Evolutionary conservation across 2,329 filamentous ascomycete genomes (phyloP), one percentile per base, ranked within the genome.

Genomic region (Polychaeton citri): DNA sequence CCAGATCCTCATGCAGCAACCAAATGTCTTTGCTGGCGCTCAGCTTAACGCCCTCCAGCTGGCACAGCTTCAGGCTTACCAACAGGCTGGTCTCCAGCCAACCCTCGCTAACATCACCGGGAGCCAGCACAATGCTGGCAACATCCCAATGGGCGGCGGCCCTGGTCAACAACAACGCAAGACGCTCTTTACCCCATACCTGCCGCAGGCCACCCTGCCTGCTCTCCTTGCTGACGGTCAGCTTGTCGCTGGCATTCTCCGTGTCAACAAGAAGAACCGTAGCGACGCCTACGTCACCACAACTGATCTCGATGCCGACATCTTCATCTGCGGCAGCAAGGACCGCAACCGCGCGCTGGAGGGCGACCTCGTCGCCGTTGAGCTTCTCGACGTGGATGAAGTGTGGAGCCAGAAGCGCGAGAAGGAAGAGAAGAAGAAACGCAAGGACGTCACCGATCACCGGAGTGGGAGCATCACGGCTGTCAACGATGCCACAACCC

Each of bases 401-500:
- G 90, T 98, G 2, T 98, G 90, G 90, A 76, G 81, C 17, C 90
- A 98, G 68, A 98, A 98, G 71, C 84, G 86, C 38, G 90, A 98
- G 61, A 98, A 98, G 61, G 90, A 98, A 64, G 90, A 98, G 61
- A 98, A 98, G 74, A 98, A 98, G 76, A 98, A 96, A 69, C 83
- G 90, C 60, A 98, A 98, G 70, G 90, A 98, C 54, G 93, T 95
- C 40, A 92, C 86, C 21, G 90, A 96, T 57, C 87, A 84, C 40
- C 79, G 88, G 45, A 79, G 79, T 46, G 81, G 81, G 43, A 81
- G 74, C 45, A 83, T 76, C 51, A 81, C 80, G 44, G 53, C 55
- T 31, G 77, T 77, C 43, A 77, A 73, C 51, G 72, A 76, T 43
- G 65, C 65, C 16, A 69, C 65, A 15, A 68, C 65, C 16, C 57